These are phyloP conservation scores for Calonectria hawksworthii DNA, from an alignment of 2,329 filamentous ascomycete genomes.

Conservation along the genomic window DNA sequence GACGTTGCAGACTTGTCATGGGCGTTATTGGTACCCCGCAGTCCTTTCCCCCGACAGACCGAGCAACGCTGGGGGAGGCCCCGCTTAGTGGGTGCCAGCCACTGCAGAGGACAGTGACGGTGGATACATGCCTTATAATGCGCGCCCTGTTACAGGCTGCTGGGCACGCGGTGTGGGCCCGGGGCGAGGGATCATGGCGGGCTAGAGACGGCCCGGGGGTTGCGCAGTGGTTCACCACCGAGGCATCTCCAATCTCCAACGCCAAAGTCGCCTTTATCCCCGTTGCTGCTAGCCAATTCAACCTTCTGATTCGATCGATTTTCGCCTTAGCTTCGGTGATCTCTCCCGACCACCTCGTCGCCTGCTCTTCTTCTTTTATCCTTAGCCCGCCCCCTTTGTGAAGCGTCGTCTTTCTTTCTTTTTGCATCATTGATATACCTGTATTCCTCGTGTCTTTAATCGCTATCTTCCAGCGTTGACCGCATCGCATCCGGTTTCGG, in stretches of 20 bases:
- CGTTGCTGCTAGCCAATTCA: neutral
- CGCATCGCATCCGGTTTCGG: constrained; percentile 35
- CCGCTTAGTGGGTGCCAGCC: constrained; percentile 14
- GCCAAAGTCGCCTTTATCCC: neutral
- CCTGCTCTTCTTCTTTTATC: neutral
- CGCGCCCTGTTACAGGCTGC: constrained; percentile 38
- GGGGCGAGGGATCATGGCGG: neutral
- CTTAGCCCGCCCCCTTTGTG: neutral
- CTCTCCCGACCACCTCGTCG: neutral
- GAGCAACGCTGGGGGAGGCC: constrained; percentile 27
- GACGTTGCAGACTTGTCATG: neutral
- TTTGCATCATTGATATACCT: neutral
- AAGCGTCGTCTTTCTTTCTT: neutral
- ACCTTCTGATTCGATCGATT: neutral
- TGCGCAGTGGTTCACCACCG: neutral
- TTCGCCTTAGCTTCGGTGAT: neutral
- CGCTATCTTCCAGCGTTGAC: neutral
- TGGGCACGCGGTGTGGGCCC: constrained; percentile 27
- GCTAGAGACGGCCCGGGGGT: neutral
- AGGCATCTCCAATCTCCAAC: constrained; percentile 28
- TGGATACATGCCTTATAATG: constrained; percentile 34
- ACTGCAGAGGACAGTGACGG: constrained; percentile 1
- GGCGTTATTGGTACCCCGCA: constrained; percentile 34
- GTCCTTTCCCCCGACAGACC: constrained; percentile 43
- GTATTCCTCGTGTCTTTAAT: neutral